Evolutionary conservation across 345 rosid species (phyloP).

Genomic region (Syzygium oleosum): DNA sequence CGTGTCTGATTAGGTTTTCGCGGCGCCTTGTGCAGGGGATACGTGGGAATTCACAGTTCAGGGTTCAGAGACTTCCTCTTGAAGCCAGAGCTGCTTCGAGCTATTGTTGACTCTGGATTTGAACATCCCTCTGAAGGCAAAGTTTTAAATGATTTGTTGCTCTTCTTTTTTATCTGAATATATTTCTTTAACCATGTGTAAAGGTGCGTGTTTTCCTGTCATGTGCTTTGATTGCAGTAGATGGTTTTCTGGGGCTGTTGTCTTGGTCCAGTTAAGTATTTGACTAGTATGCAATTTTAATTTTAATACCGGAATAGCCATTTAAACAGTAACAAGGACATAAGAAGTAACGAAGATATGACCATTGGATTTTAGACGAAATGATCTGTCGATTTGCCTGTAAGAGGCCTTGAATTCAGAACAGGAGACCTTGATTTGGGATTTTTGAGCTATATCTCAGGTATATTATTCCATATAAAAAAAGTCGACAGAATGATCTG

Average conservation of each 20-base stretch:
- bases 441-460: not conserved
- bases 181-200: not conserved
- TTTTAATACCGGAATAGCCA: not conserved
- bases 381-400: not conserved
- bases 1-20: not conserved
- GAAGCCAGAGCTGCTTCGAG: constrained; percentile 97
- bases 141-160: not conserved
- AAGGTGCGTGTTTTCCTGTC: not conserved
- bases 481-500: not conserved
- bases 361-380: not conserved
- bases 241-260: not conserved
- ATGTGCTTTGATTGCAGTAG: not conserved
- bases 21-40: constrained; percentile 45
- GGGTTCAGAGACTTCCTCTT: constrained; percentile 99
- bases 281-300: not conserved
- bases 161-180: not conserved
- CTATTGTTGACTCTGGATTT: constrained; percentile 97
- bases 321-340: not conserved
- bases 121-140: constrained; percentile 99
- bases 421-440: not conserved
- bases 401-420: not conserved
- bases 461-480: not conserved
- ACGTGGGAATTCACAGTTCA: constrained; percentile 98
- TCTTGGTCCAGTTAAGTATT: not conserved
- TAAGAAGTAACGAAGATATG: not conserved